Percentiles rank a stretch among this genome's conserved stretches.
Evolutionary conservation across 371 early-diverging fungal genomes (phyloP).

Genomic region (Syncephalastrum racemosum): DNA sequence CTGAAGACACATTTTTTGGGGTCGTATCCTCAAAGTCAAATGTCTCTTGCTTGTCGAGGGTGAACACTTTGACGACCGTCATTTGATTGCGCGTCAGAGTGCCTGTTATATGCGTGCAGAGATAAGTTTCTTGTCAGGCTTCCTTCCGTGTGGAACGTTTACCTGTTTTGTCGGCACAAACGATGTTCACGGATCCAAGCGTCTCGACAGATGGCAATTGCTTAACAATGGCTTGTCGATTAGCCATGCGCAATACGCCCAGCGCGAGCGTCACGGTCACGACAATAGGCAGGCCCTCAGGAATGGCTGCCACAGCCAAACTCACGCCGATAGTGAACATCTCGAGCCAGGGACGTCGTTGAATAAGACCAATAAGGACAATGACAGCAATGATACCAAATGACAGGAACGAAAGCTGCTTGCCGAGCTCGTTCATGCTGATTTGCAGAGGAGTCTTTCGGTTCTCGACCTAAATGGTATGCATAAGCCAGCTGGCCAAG

Average conservation of each 20-base stretch:
- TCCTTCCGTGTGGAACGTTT: neutral
- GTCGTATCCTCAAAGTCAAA: slow-evolving; percentile 62
- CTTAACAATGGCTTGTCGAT: slow-evolving; percentile 84
- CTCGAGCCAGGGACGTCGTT: slow-evolving; percentile 86
- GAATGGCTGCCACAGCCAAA: slow-evolving; percentile 94
- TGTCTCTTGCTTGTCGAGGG: slow-evolving; percentile 58
- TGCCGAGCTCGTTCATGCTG: slow-evolving; percentile 87
- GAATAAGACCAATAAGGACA: slow-evolving; percentile 84
- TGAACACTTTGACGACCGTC: slow-evolving; percentile 77
- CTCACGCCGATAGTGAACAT: slow-evolving; percentile 94
- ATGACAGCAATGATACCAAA: slow-evolving; percentile 89
- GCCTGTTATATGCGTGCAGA: slow-evolving; percentile 28
- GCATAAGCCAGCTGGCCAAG: neutral
- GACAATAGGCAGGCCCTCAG: slow-evolving; percentile 92
- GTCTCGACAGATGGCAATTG: slow-evolving; percentile 91
- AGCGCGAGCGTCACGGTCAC: slow-evolving; percentile 90
- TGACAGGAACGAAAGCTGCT: slow-evolving; percentile 81
- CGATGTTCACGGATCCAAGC: slow-evolving; percentile 83
- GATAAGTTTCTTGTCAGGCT: neutral
- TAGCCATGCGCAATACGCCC: slow-evolving; percentile 90
- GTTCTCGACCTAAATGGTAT: slow-evolving; percentile 58
- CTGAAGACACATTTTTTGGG: slow-evolving; percentile 34
- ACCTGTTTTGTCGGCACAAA: slow-evolving; percentile 95
- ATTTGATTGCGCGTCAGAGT: slow-evolving; percentile 86
- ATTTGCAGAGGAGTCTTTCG: slow-evolving; percentile 84